These are phyloP conservation scores for Beauveria rudraprayagi DNA, from an alignment of 2,329 filamentous ascomycete genomes.

Conservation along the genomic window DNA sequence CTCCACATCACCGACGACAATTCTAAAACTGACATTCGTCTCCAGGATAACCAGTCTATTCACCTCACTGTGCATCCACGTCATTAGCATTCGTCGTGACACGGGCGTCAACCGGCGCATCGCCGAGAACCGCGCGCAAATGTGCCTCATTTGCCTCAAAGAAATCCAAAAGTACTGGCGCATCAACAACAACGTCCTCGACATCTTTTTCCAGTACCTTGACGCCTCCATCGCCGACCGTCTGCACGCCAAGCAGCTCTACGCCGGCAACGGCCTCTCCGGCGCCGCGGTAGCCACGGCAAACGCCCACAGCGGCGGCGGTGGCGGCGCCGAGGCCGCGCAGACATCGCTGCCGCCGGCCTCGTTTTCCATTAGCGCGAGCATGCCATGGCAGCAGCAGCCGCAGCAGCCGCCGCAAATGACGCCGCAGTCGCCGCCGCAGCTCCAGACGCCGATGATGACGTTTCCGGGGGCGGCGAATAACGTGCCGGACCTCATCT, in stretches of 20 bases:
- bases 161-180: slow-evolving; percentile 33
- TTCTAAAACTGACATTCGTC: background rate
- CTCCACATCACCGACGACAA: too few relatives aligned
- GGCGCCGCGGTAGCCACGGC: background rate
- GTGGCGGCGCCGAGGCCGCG: slow-evolving; percentile 3
- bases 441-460: background rate
- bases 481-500: slow-evolving; percentile 18
- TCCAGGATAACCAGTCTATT: slow-evolving; percentile 28
- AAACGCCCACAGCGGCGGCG: background rate
- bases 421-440: background rate
- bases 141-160: slow-evolving; percentile 29
- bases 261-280: slow-evolving; percentile 1
- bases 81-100: slow-evolving; percentile 26
- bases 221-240: slow-evolving; percentile 30
- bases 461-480: background rate
- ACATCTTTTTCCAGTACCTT: slow-evolving; percentile 30
- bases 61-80: slow-evolving; percentile 30
- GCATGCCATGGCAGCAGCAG: slow-evolving; percentile 1
- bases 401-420: background rate
- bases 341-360: background rate
- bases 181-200: slow-evolving; percentile 31
- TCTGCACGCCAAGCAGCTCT: slow-evolving; percentile 18
- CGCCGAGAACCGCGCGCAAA: slow-evolving; percentile 29
- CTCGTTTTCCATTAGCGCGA: background rate
- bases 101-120: slow-evolving; percentile 25